phyloP scores from a whole-genome alignment of 1,139 yeast genomes.

The Meyerozyma guilliermondii region DNA sequence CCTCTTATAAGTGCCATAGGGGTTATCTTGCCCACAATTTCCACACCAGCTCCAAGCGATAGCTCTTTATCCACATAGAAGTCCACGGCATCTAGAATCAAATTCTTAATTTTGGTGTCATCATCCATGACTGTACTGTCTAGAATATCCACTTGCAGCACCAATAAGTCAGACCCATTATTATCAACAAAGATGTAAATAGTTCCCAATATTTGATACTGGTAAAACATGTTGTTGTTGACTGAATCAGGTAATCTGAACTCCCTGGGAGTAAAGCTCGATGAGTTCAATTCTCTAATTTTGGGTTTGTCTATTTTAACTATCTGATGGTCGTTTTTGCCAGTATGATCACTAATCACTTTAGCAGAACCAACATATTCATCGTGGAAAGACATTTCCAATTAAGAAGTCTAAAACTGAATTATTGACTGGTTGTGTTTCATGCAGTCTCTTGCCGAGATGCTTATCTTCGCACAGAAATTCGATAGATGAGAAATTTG shows the following conservation, averaged over 20 bases:
- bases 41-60: background rate
- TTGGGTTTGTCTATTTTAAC: background rate
- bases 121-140: background rate
- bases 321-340: background rate
- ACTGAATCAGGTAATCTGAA: background rate
- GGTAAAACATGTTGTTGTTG: background rate
- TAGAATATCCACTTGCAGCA: background rate
- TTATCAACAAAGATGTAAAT: background rate
- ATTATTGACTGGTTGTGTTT: too few relatives aligned
- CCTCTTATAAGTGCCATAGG: background rate
- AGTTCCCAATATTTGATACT: slow-evolving; percentile 1
- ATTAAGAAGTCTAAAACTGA: too few relatives aligned
- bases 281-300: background rate
- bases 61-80: background rate
- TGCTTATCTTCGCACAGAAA: too few relatives aligned
- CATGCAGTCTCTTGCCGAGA: too few relatives aligned
- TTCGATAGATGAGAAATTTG: too few relatives aligned
- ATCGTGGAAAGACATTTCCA: background rate
- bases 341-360: background rate
- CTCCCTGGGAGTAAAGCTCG: background rate
- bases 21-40: background rate
- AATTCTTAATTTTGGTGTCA: background rate
- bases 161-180: background rate
- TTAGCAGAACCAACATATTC: background rate
- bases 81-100: background rate